Evolutionary conservation across 768 basidiomycete species (phyloP).

Genomic region (Lanmaoa rubissima): DNA sequence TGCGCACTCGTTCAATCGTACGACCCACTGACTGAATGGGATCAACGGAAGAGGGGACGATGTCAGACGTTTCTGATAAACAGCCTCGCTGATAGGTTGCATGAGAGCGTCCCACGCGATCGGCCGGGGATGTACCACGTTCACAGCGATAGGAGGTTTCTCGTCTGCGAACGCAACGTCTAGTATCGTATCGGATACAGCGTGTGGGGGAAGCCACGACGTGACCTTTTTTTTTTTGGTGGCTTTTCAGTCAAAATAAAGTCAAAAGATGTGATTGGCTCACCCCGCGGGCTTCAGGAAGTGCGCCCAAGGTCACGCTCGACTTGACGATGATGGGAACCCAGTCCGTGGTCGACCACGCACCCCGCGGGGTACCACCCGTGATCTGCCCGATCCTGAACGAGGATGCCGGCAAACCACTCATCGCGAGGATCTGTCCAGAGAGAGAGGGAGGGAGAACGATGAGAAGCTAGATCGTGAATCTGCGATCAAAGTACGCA

Average conservation of each 20-base stretch:
- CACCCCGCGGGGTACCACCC: constrained; percentile 33
- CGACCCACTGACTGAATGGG: constrained; percentile 37
- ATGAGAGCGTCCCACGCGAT: constrained; percentile 18
- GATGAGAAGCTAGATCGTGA: not conserved
- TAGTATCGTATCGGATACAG: constrained; percentile 26
- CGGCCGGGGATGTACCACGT: constrained; percentile 36
- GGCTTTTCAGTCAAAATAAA: too few relatives aligned
- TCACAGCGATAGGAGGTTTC: constrained; percentile 19
- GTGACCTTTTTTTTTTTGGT: not conserved
- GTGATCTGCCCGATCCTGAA: constrained; percentile 39
- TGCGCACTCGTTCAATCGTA: constrained; percentile 16
- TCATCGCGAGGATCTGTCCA: constrained; percentile 28
- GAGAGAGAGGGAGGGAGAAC: not conserved
- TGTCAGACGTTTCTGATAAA: constrained; percentile 12
- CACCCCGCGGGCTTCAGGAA: constrained; percentile 33
- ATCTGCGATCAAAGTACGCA: constrained; percentile 4
- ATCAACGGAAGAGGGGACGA: constrained; percentile 27
- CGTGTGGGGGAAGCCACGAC: constrained; percentile 33
- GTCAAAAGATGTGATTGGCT: constrained; percentile 3
- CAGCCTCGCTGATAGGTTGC: too few relatives aligned
- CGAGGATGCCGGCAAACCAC: constrained; percentile 32
- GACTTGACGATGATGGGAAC: constrained; percentile 39
- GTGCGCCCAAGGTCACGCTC: constrained; percentile 27
- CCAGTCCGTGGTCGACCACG: constrained; percentile 38
- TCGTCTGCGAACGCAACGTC: constrained; percentile 28